Base-by-base conservation (phyloP, 768 basidiomycete genomes). In the Artomyces pyxidatus region DNA sequence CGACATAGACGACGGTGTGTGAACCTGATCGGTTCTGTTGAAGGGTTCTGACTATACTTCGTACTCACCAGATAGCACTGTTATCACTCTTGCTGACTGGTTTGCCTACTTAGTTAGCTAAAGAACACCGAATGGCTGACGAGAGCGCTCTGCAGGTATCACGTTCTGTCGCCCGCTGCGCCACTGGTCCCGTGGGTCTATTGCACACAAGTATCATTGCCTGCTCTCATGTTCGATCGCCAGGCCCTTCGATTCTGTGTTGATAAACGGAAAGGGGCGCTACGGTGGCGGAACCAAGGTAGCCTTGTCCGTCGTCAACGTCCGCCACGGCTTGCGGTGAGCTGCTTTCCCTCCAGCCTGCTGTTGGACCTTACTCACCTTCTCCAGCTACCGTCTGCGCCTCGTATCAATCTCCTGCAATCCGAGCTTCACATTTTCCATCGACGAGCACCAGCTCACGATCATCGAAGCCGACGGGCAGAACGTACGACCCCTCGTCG, bases 221-320 rank as follows among this genome's bases (percentile, higher is more conserved):
- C 32, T 12, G 12, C 17, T 14, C 32, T 35, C 32, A 2, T 12
- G 32, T 35, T 12, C 32, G 14, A 35, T 17, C 12, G 17, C 32
- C 32, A 35, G 17, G 14, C 32, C 32, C n/a, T n/a, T n/a, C 32
- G 32, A 35, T 35, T 64, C 76, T 12, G 73, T 72, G 0, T 57
- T 81, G 9, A 77, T 81, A 40, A 81, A 81, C 38, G 77, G 77
- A 0, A 57, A 56, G 14, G 77, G 79, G 19, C 73, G 77, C 37
- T 69, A 59, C 37, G 8, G 51, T 6, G 69, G 65, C 5, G 75
- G 76, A 4, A 35, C 32, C n/a, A n/a, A n/a, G 2, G 56, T 62
- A 2, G 56, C 65, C 2, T 63, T 80, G 22, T 55, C 78, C 0
- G 68, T 79, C 3, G 61, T 81, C 50, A 64, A 65, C 28, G 76